Conservation (phyloP, 2,329 filamentous ascomycete genomes). For the Penicillium janthinellum region DNA sequence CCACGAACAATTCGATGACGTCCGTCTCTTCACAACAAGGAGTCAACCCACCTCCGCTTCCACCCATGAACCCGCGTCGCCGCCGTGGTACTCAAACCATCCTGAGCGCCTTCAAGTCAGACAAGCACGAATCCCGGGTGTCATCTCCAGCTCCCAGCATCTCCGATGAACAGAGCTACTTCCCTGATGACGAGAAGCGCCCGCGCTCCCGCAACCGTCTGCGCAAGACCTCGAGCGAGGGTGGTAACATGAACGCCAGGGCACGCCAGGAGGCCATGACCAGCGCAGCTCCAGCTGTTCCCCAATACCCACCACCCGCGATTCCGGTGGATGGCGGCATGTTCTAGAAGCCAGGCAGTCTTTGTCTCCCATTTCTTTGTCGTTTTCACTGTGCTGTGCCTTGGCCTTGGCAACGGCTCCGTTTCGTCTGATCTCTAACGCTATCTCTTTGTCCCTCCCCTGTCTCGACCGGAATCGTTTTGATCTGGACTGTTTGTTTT, state of each 20-base stretch:
- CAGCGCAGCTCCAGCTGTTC: conserved; percentile 33
- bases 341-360: conserved; percentile 34
- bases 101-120: conserved; percentile 41
- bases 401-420: conserved; percentile 6
- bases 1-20: conserved; percentile 41
- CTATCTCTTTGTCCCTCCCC: neutral
- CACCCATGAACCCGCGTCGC: conserved; percentile 62
- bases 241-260: conserved; percentile 48
- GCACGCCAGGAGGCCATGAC: conserved; percentile 46
- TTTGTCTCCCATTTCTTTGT: conserved; percentile 7
- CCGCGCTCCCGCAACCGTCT: conserved; percentile 34
- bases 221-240: conserved; percentile 42
- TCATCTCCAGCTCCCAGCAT: conserved; percentile 25
- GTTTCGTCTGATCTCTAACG: conserved; percentile 1
- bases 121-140: conserved; percentile 34
- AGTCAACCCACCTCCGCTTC: conserved; percentile 55
- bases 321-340: conserved; percentile 40
- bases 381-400: neutral
- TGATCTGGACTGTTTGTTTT: neutral
- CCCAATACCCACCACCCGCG: conserved; percentile 34
- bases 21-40: conserved; percentile 52
- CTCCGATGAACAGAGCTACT: conserved; percentile 24
- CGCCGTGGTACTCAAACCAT: conserved; percentile 52
- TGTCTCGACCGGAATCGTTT: neutral
- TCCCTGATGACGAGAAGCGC: conserved; percentile 42